phyloP scores from a whole-genome alignment of 805 yeast genomes.

The Metschnikowia cubensis region DNA sequence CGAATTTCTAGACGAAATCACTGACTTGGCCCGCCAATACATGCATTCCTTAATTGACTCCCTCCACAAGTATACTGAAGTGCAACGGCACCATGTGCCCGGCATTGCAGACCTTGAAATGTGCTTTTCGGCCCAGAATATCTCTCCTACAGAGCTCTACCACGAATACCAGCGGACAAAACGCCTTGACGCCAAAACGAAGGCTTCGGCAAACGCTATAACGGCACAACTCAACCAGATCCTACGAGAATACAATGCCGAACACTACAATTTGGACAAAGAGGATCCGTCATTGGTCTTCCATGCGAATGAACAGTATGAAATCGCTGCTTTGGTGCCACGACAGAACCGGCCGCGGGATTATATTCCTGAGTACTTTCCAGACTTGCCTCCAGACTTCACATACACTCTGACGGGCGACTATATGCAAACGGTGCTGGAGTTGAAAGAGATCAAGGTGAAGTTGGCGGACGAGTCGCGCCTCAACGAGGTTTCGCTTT shows the following conservation, averaged over 20 bases:
- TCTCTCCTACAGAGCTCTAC: constrained; percentile 39
- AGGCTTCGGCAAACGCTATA: constrained; percentile 6
- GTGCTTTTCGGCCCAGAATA: constrained; percentile 39
- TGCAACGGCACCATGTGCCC: constrained; percentile 58
- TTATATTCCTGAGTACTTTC: constrained; percentile 73
- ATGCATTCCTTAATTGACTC: constrained; percentile 35
- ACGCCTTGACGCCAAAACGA: constrained; percentile 2
- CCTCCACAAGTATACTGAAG: constrained; percentile 49
- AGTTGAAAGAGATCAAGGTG: constrained; percentile 67
- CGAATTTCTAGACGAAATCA: constrained; percentile 28
- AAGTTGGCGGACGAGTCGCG: constrained; percentile 77
- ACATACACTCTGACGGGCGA: constrained; percentile 78
- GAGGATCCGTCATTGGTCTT: constrained; percentile 47
- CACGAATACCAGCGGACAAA: constrained; percentile 26
- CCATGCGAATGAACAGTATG: constrained; percentile 49
- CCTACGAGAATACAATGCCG: constrained; percentile 16
- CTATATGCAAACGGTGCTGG: constrained; percentile 57
- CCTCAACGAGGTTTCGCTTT: constrained; percentile 73
- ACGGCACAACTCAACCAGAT: constrained; percentile 7
- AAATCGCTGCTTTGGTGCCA: constrained; percentile 53
- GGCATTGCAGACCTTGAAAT: constrained; percentile 49
- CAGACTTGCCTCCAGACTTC: constrained; percentile 90
- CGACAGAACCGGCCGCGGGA: constrained; percentile 36
- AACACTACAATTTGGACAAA: constrained; percentile 24
- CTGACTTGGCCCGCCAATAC: constrained; percentile 28